These are phyloP conservation scores for Aspergillus fijiensis DNA, from an alignment of 2,329 filamentous ascomycete species.

Conservation along the genomic window DNA sequence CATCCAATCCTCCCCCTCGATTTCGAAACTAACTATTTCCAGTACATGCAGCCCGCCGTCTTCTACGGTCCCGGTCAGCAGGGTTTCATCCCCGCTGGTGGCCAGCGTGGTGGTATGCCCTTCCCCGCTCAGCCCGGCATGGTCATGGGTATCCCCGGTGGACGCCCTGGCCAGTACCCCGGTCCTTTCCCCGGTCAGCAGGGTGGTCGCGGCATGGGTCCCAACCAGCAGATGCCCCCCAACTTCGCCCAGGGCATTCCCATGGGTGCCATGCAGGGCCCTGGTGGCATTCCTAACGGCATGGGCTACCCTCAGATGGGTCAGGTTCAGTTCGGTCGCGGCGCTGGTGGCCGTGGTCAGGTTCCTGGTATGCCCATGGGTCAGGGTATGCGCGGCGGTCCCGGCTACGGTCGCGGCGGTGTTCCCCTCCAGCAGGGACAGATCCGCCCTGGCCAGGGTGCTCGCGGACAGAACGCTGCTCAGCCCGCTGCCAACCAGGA, in stretches of 20 bases:
- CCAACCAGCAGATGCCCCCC: constrained; percentile 80
- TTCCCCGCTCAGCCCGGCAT: constrained; percentile 58
- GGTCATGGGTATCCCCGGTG: constrained; percentile 68
- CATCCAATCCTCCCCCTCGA: background rate
- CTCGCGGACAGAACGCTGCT: constrained; percentile 43
- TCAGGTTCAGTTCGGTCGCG: constrained; percentile 72
- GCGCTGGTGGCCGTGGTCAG: constrained; percentile 68
- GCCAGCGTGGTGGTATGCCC: constrained; percentile 60
- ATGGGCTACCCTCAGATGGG: constrained; percentile 78
- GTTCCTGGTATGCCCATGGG: constrained; percentile 70
- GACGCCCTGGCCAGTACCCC: constrained; percentile 83
- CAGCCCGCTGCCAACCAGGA: constrained; percentile 37
- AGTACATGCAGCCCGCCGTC: constrained; percentile 85
- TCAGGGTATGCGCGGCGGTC: constrained; percentile 49
- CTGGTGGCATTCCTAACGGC: constrained; percentile 72
- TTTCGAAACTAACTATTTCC: constrained; percentile 16
- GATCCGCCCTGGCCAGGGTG: constrained; percentile 43
- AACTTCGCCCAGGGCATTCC: constrained; percentile 74
- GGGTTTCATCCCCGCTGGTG: constrained; percentile 56
- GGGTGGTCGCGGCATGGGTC: constrained; percentile 80
- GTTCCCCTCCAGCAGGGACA: constrained; percentile 40
- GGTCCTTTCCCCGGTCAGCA: constrained; percentile 77
- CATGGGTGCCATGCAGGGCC: constrained; percentile 57
- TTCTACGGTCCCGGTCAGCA: constrained; percentile 79
- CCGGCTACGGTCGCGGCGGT: constrained; percentile 47